Evolutionary conservation across 345 rosid species (phyloP), one percentile per base, ranked within the genome.

Genomic region (Linum trigynum): DNA sequence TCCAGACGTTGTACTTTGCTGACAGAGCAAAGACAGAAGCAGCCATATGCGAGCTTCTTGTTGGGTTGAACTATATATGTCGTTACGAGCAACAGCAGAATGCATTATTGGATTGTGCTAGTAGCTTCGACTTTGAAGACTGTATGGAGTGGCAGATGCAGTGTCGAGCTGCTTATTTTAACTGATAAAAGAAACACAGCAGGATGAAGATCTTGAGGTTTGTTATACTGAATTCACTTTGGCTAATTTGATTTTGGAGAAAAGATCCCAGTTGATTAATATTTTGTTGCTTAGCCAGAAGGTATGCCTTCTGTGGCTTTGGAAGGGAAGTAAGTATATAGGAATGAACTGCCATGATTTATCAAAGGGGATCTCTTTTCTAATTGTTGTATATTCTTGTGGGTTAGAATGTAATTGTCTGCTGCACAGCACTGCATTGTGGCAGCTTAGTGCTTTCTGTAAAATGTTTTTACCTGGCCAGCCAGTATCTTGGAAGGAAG

Each of bases 51-150:
- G 83, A 90, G 74, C 95, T 94, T 57, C 91, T 94, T 39, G 88
- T 86, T 0, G 99, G 99, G 68, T 80, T 94, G 79, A 92, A 90
- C 82, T 92, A 90, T 71, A 87, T 92, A 73, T 91, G 98, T 15
- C 92, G 90, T 39, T 92, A 89, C 17, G 97, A 89, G 72, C 94
- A 82, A 50, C 98, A 92, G 69, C 96, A 86, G 67, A 90, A 87
- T 39, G 96, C 97, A 1, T 73, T 90, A 65, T 56, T 87, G 75
- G 98, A 92, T 69, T 92, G 97, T 56, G 87, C 94, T 0, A 92
- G 98, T 77, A 92, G 98, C 76, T 92, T 92, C 50, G 98, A 92
- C 84, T 87, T 82, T 65, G 97, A 87, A 72, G 97, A 85, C 74
- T 92, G 97, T 69, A 67, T 88, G 79, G 88, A 90, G 73, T 90